Conservation (phyloP, 2,329 filamentous ascomycete species). For the Epichloe baconii region DNA sequence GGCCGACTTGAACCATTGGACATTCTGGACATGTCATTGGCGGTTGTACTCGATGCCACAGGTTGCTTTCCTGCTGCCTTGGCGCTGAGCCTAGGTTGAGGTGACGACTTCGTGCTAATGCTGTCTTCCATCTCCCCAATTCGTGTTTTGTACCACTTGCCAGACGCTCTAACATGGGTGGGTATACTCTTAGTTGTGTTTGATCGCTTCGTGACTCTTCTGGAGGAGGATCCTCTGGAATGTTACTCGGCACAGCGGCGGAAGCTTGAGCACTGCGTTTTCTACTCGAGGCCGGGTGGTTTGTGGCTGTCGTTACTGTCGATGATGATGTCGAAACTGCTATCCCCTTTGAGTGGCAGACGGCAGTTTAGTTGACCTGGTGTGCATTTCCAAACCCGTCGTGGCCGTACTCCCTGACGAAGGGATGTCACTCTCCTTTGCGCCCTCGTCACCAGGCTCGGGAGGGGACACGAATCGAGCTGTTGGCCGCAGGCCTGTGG, state of each 20-base stretch:
- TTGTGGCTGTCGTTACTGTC: slow-evolving; percentile 16
- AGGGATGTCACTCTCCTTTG: slow-evolving; percentile 19
- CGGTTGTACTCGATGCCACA: slow-evolving; percentile 10
- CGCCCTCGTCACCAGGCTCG: slow-evolving; percentile 31
- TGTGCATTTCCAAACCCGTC: slow-evolving; percentile 18
- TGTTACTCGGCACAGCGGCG: slow-evolving; percentile 9
- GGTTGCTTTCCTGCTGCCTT: slow-evolving; percentile 39
- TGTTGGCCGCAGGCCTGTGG: slow-evolving; percentile 41
- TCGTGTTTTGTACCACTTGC: slow-evolving; percentile 4
- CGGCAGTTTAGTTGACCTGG: slow-evolving; percentile 13
- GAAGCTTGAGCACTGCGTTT: slow-evolving; percentile 36
- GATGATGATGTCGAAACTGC: slow-evolving; percentile 26
- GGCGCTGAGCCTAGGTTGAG: slow-evolving; percentile 18
- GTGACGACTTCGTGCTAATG: not conserved
- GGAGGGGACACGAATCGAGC: slow-evolving; percentile 47
- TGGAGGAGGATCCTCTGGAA: not conserved
- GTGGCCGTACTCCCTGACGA: slow-evolving; percentile 28
- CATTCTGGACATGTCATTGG: slow-evolving; percentile 8
- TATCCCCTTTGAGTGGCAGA: slow-evolving; percentile 25
- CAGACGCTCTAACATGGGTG: slow-evolving; percentile 16
- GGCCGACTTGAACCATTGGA: slow-evolving; percentile 1
- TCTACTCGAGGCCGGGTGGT: slow-evolving; percentile 32
- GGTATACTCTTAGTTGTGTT: slow-evolving; percentile 10
- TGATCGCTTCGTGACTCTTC: slow-evolving; percentile 6
- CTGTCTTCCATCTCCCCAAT: not conserved